These are phyloP conservation scores for Cryptosporidium parvum DNA, from an alignment of 169 alveolate genomes.

Conservation along the genomic window DNA sequence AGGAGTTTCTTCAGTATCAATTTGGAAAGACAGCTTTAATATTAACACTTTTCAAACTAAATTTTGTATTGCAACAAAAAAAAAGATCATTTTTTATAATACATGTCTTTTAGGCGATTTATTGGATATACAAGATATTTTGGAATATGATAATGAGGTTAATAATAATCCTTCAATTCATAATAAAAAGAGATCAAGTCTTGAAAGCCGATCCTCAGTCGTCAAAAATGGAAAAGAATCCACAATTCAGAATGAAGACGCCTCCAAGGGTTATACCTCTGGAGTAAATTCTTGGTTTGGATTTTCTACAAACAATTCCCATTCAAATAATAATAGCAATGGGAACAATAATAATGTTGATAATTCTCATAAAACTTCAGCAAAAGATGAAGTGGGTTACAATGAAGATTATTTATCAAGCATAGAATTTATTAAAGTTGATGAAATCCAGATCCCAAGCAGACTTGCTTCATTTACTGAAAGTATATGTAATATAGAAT, in stretches of 20 bases:
- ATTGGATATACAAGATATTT: constrained; percentile 8
- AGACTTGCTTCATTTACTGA: constrained; percentile 35
- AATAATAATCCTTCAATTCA: neutral
- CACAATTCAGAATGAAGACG: neutral
- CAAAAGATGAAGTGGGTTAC: neutral
- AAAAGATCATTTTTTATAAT: constrained; percentile 50
- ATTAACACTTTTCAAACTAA: constrained; percentile 39
- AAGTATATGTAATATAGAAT: constrained; percentile 38
- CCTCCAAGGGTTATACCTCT: neutral
- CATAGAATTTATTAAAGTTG: constrained; percentile 42
- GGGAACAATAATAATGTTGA: neutral
- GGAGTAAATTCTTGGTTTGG: constrained; percentile 70
- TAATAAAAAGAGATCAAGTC: neutral
- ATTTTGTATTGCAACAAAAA: constrained; percentile 58
- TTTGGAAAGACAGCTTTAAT: constrained; percentile 60
- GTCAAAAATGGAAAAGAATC: neutral
- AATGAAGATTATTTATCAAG: constrained; percentile 4
- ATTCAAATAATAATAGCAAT: neutral
- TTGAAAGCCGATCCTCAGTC: neutral
- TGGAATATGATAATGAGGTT: constrained; percentile 9
- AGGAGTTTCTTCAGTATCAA: constrained; percentile 49
- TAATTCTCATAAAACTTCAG: neutral
- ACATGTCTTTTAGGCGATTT: constrained; percentile 65
- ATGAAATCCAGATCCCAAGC: constrained; percentile 45
- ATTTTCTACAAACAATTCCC: constrained; percentile 6